These are phyloP conservation scores for Pseudovirgaria hyperparasitica DNA, from an alignment of 2,329 filamentous ascomycete species.

Conservation along the genomic window DNA sequence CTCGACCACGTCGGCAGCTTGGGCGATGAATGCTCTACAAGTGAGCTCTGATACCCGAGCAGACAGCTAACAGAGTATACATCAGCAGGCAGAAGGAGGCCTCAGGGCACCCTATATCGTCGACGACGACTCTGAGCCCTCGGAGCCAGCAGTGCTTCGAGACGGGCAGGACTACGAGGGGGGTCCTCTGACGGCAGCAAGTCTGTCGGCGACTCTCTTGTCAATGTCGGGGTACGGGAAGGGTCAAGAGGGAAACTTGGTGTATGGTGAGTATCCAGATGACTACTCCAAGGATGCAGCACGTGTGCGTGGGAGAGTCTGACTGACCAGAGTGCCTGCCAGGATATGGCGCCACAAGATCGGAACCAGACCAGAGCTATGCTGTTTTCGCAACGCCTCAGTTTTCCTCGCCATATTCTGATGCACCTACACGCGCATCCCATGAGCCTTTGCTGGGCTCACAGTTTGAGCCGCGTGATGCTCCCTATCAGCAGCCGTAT, in stretches of 20 bases:
- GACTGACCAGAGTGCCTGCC: conserved; percentile 31
- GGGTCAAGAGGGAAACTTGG: conserved; percentile 56
- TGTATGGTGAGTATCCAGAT: conserved; percentile 67
- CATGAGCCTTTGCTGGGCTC: too few relatives aligned
- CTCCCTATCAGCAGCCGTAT: conserved; percentile 36
- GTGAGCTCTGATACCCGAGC: too few relatives aligned
- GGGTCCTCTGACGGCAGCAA: conserved; percentile 39
- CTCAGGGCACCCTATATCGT: conserved; percentile 15
- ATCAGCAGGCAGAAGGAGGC: conserved; percentile 20
- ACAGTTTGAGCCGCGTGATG: conserved; percentile 30
- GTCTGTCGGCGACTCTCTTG: conserved; percentile 36
- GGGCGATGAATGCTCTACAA: too few relatives aligned
- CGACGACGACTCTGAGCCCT: conserved; percentile 13
- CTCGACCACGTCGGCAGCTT: too few relatives aligned
- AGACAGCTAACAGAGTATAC: too few relatives aligned
- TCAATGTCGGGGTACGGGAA: conserved; percentile 79
- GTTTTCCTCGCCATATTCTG: conserved; percentile 36
- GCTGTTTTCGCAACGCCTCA: conserved; percentile 35
- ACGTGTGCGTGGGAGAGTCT: conserved; percentile 26
- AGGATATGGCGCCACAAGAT: conserved; percentile 49
- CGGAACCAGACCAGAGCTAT: conserved; percentile 43
- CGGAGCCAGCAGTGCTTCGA: conserved; percentile 14
- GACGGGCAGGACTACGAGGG: conserved; percentile 18
- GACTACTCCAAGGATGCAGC: conserved; percentile 22
- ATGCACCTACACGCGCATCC: conserved; percentile 35